These are phyloP conservation scores for Russula abietina DNA, from an alignment of 768 basidiomycete genomes.

Conservation along the genomic window DNA sequence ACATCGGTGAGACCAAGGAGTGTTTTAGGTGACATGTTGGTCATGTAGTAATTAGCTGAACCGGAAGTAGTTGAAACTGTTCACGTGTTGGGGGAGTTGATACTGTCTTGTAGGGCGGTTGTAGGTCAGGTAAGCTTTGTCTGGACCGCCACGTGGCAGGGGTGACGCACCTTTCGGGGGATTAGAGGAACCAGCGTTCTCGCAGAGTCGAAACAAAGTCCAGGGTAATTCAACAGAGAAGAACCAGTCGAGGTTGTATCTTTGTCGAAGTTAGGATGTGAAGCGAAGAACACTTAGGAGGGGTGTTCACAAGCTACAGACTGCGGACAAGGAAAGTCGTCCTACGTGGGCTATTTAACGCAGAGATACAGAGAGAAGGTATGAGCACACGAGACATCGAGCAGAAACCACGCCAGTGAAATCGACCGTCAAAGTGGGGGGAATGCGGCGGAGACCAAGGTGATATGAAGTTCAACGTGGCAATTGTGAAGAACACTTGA, in stretches of 20 bases:
- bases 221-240: not conserved
- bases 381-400: not conserved
- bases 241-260: not conserved
- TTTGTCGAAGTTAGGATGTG: not conserved
- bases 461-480: conserved; percentile 9
- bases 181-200: not conserved
- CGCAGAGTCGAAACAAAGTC: not conserved
- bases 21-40: not conserved
- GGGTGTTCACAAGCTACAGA: not conserved
- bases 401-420: not conserved
- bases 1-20: conserved; percentile 4
- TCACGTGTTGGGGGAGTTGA: not conserved
- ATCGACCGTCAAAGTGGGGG: not conserved
- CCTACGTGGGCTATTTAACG: conserved; percentile 2
- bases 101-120: not conserved
- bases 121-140: not conserved
- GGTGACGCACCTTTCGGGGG: not conserved
- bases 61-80: not conserved
- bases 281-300: not conserved
- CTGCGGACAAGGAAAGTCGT: not conserved
- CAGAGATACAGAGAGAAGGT: not conserved
- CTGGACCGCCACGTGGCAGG: not conserved
- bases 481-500: not conserved
- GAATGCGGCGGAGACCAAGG: not conserved
- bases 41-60: not conserved